phyloP scores from a whole-genome alignment of 192 early-diverging fungal genomes.

The Podila epicladia region DNA sequence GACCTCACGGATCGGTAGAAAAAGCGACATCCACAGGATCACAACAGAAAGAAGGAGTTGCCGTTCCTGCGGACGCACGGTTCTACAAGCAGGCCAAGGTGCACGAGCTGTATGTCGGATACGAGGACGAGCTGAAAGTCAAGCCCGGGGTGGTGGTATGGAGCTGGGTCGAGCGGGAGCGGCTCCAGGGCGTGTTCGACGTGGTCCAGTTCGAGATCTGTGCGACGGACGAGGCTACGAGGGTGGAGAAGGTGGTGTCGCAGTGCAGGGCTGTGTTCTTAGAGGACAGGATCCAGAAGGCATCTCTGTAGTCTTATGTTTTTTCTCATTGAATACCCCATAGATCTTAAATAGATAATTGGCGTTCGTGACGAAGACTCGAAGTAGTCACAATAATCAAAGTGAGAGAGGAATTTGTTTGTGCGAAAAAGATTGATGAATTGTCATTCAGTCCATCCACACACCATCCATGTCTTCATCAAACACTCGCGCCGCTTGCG shows the following conservation, averaged over 20 bases:
- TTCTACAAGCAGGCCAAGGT: slow-evolving; percentile 27
- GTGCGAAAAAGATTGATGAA: not conserved
- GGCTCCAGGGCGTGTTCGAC: slow-evolving; percentile 8
- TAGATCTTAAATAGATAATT: not conserved
- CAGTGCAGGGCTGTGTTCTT: slow-evolving; percentile 3
- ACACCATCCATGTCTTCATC: slow-evolving; percentile 20
- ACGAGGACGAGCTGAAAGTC: slow-evolving; percentile 30
- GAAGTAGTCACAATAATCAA: too few species aligned
- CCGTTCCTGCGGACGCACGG: slow-evolving; percentile 1
- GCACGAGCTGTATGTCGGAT: slow-evolving; percentile 31
- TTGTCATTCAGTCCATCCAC: not conserved
- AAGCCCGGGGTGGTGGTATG: slow-evolving; percentile 8
- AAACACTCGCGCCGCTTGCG: slow-evolving; percentile 37
- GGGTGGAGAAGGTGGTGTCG: slow-evolving; percentile 6
- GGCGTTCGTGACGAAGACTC: too few species aligned
- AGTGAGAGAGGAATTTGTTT: too few species aligned
- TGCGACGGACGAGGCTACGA: not conserved
- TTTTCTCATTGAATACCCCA: not conserved
- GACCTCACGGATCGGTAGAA: not conserved
- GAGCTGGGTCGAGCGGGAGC: slow-evolving; percentile 38
- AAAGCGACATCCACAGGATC: too few species aligned
- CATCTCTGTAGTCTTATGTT: not conserved
- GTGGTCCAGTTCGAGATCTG: slow-evolving; percentile 22
- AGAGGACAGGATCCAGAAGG: slow-evolving; percentile 3
- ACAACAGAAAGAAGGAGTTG: not conserved